Percentiles rank a stretch among this genome's conserved stretches.
Conservation (phyloP, 1,139 yeast genomes). For the Hemisphaericaspora subhashii region DNA sequence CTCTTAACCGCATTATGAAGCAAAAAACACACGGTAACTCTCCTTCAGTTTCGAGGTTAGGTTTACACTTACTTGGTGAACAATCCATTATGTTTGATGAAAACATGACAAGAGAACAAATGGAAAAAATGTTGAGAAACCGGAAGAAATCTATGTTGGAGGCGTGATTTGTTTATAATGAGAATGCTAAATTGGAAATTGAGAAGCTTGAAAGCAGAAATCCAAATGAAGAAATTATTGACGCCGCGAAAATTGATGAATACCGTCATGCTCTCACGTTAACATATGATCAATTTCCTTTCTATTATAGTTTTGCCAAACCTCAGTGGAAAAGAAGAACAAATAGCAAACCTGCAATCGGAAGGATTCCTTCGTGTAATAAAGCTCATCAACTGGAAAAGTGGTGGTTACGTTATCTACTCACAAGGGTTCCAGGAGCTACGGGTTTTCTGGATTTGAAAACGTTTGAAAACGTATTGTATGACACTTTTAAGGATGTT, state of each 20-base stretch:
- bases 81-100: neutral
- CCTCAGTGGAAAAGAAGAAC: neutral
- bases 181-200: too few relatives aligned
- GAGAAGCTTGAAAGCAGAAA: too few relatives aligned
- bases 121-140: too few relatives aligned
- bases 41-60: neutral
- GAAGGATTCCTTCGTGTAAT: neutral
- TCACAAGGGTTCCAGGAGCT: neutral
- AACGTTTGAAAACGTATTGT: neutral
- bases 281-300: too few relatives aligned
- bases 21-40: neutral
- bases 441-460: neutral
- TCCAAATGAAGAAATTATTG: too few relatives aligned
- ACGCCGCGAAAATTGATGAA: too few relatives aligned
- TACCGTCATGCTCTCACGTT: too few relatives aligned
- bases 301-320: too few relatives aligned
- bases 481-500: neutral
- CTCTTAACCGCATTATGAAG: neutral
- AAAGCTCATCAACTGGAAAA: neutral
- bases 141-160: too few relatives aligned
- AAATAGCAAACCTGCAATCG: neutral
- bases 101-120: neutral
- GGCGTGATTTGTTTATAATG: too few relatives aligned
- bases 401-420: neutral
- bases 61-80: neutral